Evolutionary conservation across 805 yeast species (phyloP), one percentile per base, ranked within the genome.

Genomic region (Ogataea polymorpha): DNA sequence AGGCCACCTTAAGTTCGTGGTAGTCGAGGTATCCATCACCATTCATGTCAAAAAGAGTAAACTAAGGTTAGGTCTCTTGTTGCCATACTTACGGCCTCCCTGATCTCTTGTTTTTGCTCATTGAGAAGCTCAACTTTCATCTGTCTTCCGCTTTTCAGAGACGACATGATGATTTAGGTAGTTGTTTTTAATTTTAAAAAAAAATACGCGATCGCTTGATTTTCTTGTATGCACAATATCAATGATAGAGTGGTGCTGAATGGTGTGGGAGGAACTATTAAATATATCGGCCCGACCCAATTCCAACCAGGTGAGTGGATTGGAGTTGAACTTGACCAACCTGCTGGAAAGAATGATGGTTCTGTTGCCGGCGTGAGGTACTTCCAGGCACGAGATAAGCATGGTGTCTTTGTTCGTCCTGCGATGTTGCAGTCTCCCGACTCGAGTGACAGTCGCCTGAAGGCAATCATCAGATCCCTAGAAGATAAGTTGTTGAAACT

Each of bases 1-100:
- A 79, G 0, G 99, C 97, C 14, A 89, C 96, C 63, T 88, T 90
- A 49, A 88, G 70, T 55, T 91, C 98, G 56, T 93, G 98, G 61
- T 86, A 91, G 55, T 93, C 97, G 37, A 93, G 71, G 50, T 72
- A 75, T 3, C 96, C 95, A 61, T 93, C 98, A 45, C 79, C 80
- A 63, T 93, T 88, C 85, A 87, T 82, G 58, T 93, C 99, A 62
- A 93, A 93, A 23, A 91, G 70, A 36, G 82, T 76, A 59, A 91
- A 91, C 56, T 70, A 36, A 14, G 17, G 31, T 35, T 43, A 24
- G 39, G 20, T 12, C 14, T 5, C 6, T 7, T 16, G 11, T 8
- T 3, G 10, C n/a, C 13, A 20, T 20, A 64, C 72, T 51, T 61
- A 67, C 71, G 2, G 97, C 97, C 58, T 90, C 97, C 46, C 88